phyloP scores from a whole-genome alignment of 139 green algal species.

The Monoraphidium neglectum region DNA sequence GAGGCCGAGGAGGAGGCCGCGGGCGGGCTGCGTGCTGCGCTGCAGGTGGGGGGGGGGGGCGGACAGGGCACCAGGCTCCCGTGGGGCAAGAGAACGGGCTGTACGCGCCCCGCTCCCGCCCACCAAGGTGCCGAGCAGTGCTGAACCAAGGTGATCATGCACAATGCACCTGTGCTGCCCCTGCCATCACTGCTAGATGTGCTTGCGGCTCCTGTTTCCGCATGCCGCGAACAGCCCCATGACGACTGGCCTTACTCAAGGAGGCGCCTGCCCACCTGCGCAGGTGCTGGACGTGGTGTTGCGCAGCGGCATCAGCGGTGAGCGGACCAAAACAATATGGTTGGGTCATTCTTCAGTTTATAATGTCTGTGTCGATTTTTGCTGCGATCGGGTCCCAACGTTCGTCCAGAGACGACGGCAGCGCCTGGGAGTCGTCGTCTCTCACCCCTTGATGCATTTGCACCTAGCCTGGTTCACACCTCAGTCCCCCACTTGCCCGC shows the following conservation, averaged over 20 bases:
- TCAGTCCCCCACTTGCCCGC: background rate
- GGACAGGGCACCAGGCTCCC: no score
- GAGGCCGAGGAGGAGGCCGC: background rate
- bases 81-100: no score
- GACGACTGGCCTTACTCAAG: no score
- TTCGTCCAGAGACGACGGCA: background rate
- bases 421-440: background rate
- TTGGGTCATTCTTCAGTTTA: background rate
- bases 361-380: background rate
- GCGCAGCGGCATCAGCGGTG: constrained; percentile 32
- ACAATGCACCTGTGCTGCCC: background rate
- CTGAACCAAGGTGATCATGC: no score
- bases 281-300: constrained; percentile 38
- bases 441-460: background rate
- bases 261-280: no score
- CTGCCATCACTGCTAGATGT: constrained; percentile 8
- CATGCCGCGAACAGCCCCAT: constrained; percentile 15
- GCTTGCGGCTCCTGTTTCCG: background rate
- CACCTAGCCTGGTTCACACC: no score
- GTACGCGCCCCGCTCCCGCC: no score
- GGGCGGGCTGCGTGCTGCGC: background rate
- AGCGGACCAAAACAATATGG: background rate
- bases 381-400: background rate
- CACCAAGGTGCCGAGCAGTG: no score
- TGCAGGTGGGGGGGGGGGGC: background rate